Base-by-base conservation (phyloP, 345 rosid genomes). In the Punica granatum region DNA sequence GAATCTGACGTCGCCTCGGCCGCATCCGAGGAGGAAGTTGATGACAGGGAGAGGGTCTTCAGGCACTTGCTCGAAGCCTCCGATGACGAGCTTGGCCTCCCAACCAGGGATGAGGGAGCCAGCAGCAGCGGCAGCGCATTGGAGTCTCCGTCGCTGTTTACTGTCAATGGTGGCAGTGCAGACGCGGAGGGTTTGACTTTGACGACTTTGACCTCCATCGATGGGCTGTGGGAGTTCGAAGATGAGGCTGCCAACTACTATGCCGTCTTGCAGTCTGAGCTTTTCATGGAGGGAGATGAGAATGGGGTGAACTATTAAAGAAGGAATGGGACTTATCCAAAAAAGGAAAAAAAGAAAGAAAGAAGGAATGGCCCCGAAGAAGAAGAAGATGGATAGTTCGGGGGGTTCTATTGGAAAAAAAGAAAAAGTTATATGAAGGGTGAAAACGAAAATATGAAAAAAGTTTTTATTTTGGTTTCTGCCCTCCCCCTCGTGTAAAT, bases 1-100 rank as follows among this genome's bases (percentile, higher is more conserved):
- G 63, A 42, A 18, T 69, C 66, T 43, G 56, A 49, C 43, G 43
- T 39, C 9, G 59, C 41, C 37, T 70, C 69, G 51, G 51, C 74
- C 9, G 39, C 63, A 0, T 66, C 69, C 30, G 64, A 65, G 35
- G 74, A 71, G 18, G 74, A 70, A 51, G 66, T 44, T 31, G 73
- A 70, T 21, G 69, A 65, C 28, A 71, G 46, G 42, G 74, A 71
- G 56, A 71, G 63, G 58, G 74, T 65, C 12, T n/a, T 71, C 23
- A 39, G 74, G 51, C 69, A 65, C 65, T 54, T 71, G 60, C 74
- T 71, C 32, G 74, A 65, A 63, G 74, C 74, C 63, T 71, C 74
- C 65, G 74, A 71, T 63, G 74, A 71, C 65, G 74, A 71, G 74
- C 74, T 71, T 53, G 74, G 74, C 64, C 56, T 71, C 25, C 74